Evolutionary conservation across 2,329 filamentous ascomycete genomes (phyloP), one percentile per base, ranked within the genome.

Genomic region (Penicillium nordicum): DNA sequence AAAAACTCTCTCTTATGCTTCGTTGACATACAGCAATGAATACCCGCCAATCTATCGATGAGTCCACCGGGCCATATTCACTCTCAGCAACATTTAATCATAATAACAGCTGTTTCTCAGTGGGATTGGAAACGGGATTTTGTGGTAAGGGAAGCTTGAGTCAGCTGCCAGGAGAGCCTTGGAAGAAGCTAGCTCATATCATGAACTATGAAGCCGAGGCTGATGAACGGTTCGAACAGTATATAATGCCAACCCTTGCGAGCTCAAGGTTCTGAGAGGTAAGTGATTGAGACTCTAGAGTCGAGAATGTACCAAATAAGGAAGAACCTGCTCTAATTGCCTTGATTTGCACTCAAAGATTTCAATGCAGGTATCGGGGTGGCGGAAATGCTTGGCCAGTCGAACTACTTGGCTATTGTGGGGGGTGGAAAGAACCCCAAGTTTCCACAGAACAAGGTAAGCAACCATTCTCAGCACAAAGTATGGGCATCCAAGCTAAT

Each of bases 401-500:
- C 90, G 51, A 92, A 93, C 76, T 96, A 92, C 72, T 81, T 97
- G 36, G 93, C 90, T 29, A 82, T 97, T 10, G 91, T 97, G 53
- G 92, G 92, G 61, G 93, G 93, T 64, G 92, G 94, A 47, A 88
- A 84, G 66, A 85, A 87, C 57, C 91, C 92, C 51, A 93, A 93
- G 69, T 94, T 91, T 67, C 87, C 91, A 14, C 88, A 88, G 70
- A 95, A 92, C 75, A 96, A 95, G 80, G 90, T 87, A 66, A 53
- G 69, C 60, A 30, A 36, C 61, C 18, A 32, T 18, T 6, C 11
- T 16, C 11, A 44, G 30, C 18, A 36, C 4, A n/a, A 27, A 23
- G 1, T 16, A 48, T 29, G 27, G 47, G 34, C 0, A 27, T 32
- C 0, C 4, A 23, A 41, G n/a, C 48, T 52, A 14, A 56, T 12